These are phyloP conservation scores for Gnaphalium uliginosum DNA, from an alignment of 129 eudicot species.

Conservation along the genomic window DNA sequence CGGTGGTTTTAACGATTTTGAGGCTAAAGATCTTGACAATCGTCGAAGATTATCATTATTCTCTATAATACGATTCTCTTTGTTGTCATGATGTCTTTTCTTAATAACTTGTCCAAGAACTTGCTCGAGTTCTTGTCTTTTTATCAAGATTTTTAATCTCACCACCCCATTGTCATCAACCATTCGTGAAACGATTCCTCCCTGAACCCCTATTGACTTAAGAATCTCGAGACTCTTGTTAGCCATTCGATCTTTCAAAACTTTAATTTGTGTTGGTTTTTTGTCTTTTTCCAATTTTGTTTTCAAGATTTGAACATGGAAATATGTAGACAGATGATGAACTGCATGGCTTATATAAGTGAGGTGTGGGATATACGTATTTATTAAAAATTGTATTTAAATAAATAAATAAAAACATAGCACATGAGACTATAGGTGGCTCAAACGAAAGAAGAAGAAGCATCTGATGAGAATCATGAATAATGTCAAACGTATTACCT, in stretches of 20 bases:
- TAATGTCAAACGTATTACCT: slow-evolving; percentile 31
- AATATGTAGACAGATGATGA: background rate
- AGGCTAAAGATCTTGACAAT: slow-evolving; percentile 28
- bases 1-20: slow-evolving; percentile 24
- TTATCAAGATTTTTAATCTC: slow-evolving; percentile 38
- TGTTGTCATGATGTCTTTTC: background rate
- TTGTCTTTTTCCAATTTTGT: background rate
- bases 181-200: slow-evolving; percentile 32
- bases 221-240: slow-evolving; percentile 28
- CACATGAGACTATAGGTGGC: slow-evolving; percentile 29
- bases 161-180: slow-evolving; percentile 32
- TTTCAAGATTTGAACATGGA: background rate
- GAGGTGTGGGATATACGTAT: slow-evolving; percentile 1
- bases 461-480: slow-evolving; percentile 11
- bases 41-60: background rate
- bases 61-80: slow-evolving; percentile 15
- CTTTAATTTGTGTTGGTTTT: background rate
- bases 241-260: slow-evolving; percentile 19
- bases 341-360: slow-evolving; percentile 29
- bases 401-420: background rate
- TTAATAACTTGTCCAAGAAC: slow-evolving; percentile 23
- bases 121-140: slow-evolving; percentile 34
- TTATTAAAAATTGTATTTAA: background rate
- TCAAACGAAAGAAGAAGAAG: background rate
- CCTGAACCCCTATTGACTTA: slow-evolving; percentile 27